Base-by-base conservation (phyloP, 192 early-diverging fungal genomes). In the Ambispora gerdemannii region DNA sequence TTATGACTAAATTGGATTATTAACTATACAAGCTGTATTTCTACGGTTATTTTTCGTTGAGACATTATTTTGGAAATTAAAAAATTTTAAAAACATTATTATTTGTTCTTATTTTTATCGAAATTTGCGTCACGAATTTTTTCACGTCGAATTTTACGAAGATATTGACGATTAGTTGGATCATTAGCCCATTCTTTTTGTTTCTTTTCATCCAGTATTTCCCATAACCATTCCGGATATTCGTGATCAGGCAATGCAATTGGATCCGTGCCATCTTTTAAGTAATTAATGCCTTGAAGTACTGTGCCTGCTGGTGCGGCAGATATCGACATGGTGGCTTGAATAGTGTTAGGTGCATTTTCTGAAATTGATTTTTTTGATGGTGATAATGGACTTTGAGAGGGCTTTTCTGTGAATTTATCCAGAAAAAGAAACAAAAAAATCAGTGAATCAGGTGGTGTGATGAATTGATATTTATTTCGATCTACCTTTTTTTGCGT, bases 191-290 rank as follows among this genome's bases (percentile, higher is more conserved):
- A 22, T 36, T 3, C 30, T 27, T 32, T 30, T 36, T 56, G 31
- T 20, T 58, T 70, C 32, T 59, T 35, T 49, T 56, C 35, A 49
- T 94, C 88, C 32, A 91, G 77, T 43, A 95, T 76, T 8, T 87
- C 85, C 93, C 94, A 98, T n/a, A 98, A 85, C 96, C 96, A 96
- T 0, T 84, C 86, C 4, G 94, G 96, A 67, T 98, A 98, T 70
- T 89, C 90, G 0, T 84, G 80, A 71, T 98, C 96, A 17, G 86
- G 86, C 32, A 89, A 80, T 2, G 95, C 92, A 20, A 95, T 80
- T 4, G 94, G 93, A 63, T 98, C 93, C 59, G 86, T 83, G 47
- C 87, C 89, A 60, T 90, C 88, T 76, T 90, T 91, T 66, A 91
- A 79, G 64, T 91, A 92, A 72, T 94, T 93, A 43, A 98, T 75